phyloP scores from a whole-genome alignment of 2,329 filamentous ascomycete genomes.

The Aureobasidium sp. region DNA sequence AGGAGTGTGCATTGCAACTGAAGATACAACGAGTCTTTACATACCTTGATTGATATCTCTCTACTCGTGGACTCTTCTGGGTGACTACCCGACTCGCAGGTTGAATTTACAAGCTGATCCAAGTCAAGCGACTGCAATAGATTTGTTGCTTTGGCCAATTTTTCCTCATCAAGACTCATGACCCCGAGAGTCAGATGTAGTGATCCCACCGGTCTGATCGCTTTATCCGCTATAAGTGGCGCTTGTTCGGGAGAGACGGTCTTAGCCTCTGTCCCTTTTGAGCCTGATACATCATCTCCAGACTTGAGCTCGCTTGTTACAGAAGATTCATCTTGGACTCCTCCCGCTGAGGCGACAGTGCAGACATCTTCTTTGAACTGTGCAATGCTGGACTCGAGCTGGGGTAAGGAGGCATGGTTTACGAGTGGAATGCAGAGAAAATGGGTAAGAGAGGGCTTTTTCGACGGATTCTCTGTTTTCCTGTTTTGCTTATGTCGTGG shows the following conservation, averaged over 20 bases:
- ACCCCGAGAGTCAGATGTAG: slow-evolving; percentile 83
- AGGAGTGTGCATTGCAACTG: too few species aligned
- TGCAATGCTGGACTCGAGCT: slow-evolving; percentile 47
- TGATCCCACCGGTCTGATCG: slow-evolving; percentile 69
- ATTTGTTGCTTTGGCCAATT: slow-evolving; percentile 42
- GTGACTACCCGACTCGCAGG: too few species aligned
- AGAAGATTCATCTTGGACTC: neutral
- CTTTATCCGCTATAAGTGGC: slow-evolving; percentile 53
- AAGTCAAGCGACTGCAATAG: slow-evolving; percentile 30
- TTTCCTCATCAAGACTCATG: slow-evolving; percentile 60
- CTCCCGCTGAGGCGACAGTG: neutral
- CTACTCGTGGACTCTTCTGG: too few species aligned
- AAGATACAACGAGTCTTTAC: too few species aligned
- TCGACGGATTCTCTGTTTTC: slow-evolving; percentile 22
- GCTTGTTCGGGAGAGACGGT: too few species aligned
- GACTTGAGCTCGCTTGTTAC: too few species aligned
- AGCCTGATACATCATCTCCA: too few species aligned
- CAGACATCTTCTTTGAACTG: slow-evolving; percentile 14
- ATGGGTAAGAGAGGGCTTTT: slow-evolving; percentile 55
- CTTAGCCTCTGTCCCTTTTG: too few species aligned
- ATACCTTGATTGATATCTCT: too few species aligned
- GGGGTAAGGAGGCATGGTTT: slow-evolving; percentile 51
- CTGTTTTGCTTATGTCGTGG: neutral
- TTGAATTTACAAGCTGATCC: too few species aligned
- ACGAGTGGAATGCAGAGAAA: slow-evolving; percentile 71